Base-by-base conservation (phyloP, 805 yeast species). In the Cyberlindnera mrakii region DNA sequence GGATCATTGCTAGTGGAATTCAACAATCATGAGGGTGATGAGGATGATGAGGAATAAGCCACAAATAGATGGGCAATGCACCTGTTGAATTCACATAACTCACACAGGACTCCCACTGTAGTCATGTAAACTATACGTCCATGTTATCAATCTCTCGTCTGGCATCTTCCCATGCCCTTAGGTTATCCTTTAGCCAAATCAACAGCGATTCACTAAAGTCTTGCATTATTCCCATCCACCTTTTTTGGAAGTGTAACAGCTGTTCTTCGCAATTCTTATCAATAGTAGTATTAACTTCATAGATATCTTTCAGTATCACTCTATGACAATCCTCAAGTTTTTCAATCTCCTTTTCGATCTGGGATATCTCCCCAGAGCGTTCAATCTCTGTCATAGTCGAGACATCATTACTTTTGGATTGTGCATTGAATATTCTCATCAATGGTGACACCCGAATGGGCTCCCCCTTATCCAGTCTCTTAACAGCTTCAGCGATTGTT, bases 1-100 rank as follows among this genome's bases (percentile, higher is more conserved):
- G 89, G 89, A 2, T 81, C 76, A 49, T 51, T 84, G 20, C 60
- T 82, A 40, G 73, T 80, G 4, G 85, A 80, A 51, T 58, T 40
- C 30, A 31, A 43, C 16, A 63, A 58, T 3, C 46, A 62, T 5
- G 63, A 56, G 1, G 65, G 59, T 2, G 58, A 54, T 4, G 51
- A 44, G 3, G 40, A 35, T 7, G 20, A 40, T 33, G 18, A 34
- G 31, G 13, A 15, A 35, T 35, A 6, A 35, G 35, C 11, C 27
- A 23, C 27, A 23, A 23, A 23, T 23, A 23, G 27, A 23, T 23
- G 27, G 27, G 11, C 27, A 23, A 23, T 10, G 9, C 27, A 23
- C 2, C 27, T 9, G 27, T 23, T 23, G 27, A 23, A 23, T 23
- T 8, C 27, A 23, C 27, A 10, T 23, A 23, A 23, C 8, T 8